phyloP scores from a whole-genome alignment of 73 alveolate species.

The Effrenium voratum region DNA sequence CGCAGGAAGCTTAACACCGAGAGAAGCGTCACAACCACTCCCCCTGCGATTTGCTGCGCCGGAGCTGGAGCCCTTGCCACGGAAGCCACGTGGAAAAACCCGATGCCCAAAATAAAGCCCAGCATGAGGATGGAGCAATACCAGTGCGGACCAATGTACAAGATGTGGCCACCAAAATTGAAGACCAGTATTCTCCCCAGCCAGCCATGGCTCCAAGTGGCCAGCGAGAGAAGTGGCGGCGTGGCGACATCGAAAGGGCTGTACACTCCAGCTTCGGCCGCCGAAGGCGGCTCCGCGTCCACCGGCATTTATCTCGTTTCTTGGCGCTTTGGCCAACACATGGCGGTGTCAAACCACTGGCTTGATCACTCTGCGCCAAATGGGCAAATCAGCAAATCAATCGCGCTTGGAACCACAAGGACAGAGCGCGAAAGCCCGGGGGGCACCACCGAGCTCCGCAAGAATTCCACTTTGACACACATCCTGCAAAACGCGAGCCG shows the following conservation, averaged over 20 bases:
- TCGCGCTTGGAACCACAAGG: no score
- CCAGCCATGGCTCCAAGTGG: conserved; percentile 22
- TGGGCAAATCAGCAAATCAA: no score
- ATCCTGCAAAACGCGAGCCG: no score
- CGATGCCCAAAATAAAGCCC: conserved; percentile 27
- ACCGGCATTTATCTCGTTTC: conserved; percentile 7
- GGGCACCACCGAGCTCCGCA: no score
- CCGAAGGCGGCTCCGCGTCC: conserved; percentile 1
- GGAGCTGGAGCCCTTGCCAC: neutral
- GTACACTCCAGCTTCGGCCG: neutral
- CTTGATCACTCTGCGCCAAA: no score
- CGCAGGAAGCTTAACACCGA: neutral
- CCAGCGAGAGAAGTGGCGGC: neutral
- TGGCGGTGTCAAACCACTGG: no score
- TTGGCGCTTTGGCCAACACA: neutral
- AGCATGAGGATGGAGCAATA: conserved; percentile 41
- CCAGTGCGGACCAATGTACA: conserved; percentile 77
- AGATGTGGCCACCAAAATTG: conserved; percentile 7
- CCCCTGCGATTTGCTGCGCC: neutral
- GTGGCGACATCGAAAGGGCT: conserved; percentile 35
- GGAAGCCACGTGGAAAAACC: neutral
- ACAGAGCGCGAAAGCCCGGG: no score
- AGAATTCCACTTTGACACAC: no score
- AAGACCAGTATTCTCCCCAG: conserved; percentile 34
- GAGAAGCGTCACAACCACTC: conserved; percentile 25